phyloP scores from a whole-genome alignment of 2,329 filamentous ascomycete genomes.

The Colletotrichum godetiae region DNA sequence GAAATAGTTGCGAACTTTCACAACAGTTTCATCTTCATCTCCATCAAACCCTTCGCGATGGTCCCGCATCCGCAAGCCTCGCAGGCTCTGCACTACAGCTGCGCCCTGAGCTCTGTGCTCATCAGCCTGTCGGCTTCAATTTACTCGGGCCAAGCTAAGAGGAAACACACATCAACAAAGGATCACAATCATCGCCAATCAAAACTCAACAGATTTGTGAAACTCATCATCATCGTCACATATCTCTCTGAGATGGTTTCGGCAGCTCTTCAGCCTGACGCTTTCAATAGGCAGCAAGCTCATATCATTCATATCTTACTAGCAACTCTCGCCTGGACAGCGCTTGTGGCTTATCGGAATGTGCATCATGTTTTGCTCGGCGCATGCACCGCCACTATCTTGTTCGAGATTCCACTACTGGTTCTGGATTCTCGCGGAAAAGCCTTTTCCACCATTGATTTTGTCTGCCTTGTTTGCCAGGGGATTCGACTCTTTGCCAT shows the following conservation, averaged over 20 bases:
- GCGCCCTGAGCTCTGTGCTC: not conserved
- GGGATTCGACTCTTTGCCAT: not conserved
- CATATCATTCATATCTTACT: constrained; percentile 8
- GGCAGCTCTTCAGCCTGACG: not conserved
- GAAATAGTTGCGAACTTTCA: not conserved
- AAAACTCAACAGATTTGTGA: not conserved
- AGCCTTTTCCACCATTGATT: too few relatives aligned
- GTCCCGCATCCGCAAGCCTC: not conserved
- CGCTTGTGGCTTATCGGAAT: not conserved
- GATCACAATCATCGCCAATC: not conserved
- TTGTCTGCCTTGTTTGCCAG: not conserved
- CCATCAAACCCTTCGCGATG: not conserved
- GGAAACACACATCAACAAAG: not conserved
- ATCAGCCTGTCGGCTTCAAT: not conserved
- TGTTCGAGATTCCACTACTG: constrained; percentile 2
- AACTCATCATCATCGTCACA: not conserved
- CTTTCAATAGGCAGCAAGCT: not conserved
- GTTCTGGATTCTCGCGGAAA: not conserved
- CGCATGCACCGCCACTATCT: not conserved
- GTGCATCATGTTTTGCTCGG: not conserved
- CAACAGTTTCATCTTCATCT: too few relatives aligned
- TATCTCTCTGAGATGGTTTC: not conserved
- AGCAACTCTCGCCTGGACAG: not conserved
- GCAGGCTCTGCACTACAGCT: constrained; percentile 12
- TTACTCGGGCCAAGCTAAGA: not conserved